Conservation (phyloP, 1,284 basidiomycete genomes). For the Microbotryum lychnidis-dioicae region DNA sequence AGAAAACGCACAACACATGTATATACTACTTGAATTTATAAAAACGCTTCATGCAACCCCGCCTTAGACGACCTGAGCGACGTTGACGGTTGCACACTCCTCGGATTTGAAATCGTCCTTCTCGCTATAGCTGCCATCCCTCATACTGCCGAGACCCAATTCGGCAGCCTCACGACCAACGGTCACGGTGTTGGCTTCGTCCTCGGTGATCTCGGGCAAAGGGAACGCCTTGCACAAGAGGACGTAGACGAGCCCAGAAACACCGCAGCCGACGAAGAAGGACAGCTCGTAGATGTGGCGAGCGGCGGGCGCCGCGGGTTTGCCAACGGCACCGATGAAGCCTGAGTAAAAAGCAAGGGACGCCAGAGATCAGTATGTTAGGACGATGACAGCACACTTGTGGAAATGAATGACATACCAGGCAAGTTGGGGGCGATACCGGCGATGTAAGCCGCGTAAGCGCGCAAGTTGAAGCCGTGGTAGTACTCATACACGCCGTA, state of each 20-base stretch:
- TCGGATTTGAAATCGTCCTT: no score
- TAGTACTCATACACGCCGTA: conserved; percentile 69
- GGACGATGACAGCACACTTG: not conserved
- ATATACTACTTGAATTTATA: no score
- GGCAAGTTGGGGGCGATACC: conserved; percentile 75
- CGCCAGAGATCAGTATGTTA: conserved; percentile 30
- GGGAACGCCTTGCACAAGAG: conserved; percentile 45
- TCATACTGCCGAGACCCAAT: no score
- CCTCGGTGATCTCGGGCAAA: conserved; percentile 7
- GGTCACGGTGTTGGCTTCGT: conserved; percentile 6
- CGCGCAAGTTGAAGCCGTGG: conserved; percentile 62
- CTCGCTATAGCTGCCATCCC: no score
- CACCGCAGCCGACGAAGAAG: conserved; percentile 51
- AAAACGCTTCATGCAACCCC: no score
- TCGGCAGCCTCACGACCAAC: no score
- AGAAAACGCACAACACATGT: no score
- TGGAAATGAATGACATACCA: no score
- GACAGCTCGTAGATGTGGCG: conserved; percentile 46
- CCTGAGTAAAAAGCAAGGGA: conserved; percentile 29
- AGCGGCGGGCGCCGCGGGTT: conserved; percentile 54
- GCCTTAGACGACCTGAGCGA: no score
- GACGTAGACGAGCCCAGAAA: conserved; percentile 59
- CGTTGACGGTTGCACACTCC: no score
- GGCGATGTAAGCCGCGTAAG: conserved; percentile 49
- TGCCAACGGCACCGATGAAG: conserved; percentile 46